Conservation (phyloP, 331 rosid genomes). For the Arachis monticola region DNA sequence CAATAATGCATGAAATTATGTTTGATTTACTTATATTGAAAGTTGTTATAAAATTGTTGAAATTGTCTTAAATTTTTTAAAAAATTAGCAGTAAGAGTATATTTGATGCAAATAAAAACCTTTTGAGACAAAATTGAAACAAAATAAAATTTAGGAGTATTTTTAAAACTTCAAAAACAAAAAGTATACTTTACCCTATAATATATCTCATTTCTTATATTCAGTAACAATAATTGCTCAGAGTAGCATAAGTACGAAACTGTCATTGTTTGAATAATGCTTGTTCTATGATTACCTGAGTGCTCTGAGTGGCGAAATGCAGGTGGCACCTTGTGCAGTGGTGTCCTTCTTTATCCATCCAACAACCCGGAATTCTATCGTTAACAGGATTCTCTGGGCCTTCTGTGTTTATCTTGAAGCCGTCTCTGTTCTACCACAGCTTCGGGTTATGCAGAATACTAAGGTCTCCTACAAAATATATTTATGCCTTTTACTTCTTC, state of each 20-base stretch:
- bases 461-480: slow-evolving; percentile 54
- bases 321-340: slow-evolving; percentile 65
- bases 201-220: neutral
- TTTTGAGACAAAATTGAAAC: no score
- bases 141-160: no score
- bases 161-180: no score
- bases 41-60: no score
- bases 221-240: neutral
- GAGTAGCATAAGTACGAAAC: neutral
- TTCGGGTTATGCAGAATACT: slow-evolving; percentile 79
- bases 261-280: neutral
- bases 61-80: no score
- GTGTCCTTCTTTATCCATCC: slow-evolving; percentile 66
- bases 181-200: no score
- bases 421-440: slow-evolving; percentile 77
- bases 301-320: slow-evolving; percentile 34
- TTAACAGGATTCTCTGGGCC: slow-evolving; percentile 72
- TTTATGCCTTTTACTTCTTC: slow-evolving; percentile 1
- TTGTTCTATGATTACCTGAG: slow-evolving; percentile 23
- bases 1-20: no score
- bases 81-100: no score
- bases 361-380: slow-evolving; percentile 53
- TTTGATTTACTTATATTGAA: no score
- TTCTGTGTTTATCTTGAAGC: slow-evolving; percentile 90
- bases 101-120: no score